Evolutionary conservation across 2,329 filamentous ascomycete genomes (phyloP), one percentile per base, ranked within the genome.

Genomic region (Colletotrichum agaves): DNA sequence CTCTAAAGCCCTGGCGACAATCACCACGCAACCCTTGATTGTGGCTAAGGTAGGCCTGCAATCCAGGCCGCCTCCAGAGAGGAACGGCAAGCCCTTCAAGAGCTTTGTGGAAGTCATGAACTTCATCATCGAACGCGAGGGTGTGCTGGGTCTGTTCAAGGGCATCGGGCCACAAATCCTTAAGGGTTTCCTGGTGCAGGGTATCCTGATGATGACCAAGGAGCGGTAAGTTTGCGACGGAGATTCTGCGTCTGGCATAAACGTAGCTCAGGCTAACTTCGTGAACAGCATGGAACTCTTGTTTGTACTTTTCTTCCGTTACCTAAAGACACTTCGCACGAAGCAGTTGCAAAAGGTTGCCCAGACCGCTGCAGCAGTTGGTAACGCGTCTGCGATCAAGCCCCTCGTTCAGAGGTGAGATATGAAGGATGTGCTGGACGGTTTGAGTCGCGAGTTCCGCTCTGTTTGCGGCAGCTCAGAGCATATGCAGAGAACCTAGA

Each of bases 151-250:
- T n/a, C 85, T 99, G 1, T 99, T 98, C 85, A 99, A 99, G 83
- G 96, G 96, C 46, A 97, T 99, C 72, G 94, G 89, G 0, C 96
- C 96, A 3, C 96, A 99, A 79, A 92, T 99, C 58, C 80, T 94
- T 67, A 99, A 99, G 81, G 96, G 96, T 1, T 81, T 99, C 59
- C 78, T 99, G 55, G 96, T 99, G 2, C 96, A 99, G 77, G 96
- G 96, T 56, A 89, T 99, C 63, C 84, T 99, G 43, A 99, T 99
- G 96, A 99, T 98, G 94, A 96, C 94, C 53, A 99, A 99, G 82
- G 96, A 99, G 81, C 88, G 94, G 92, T 94, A 85, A 72, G 84
- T 75, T 7, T 3, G 55, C 1, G 37, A 3, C 11, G 58, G 33
- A 57, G 44, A 7, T 7, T 7, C 6, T 7, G 27, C 27, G 27